phyloP scores from a whole-genome alignment of 768 basidiomycete genomes.

The Amanita muscaria region DNA sequence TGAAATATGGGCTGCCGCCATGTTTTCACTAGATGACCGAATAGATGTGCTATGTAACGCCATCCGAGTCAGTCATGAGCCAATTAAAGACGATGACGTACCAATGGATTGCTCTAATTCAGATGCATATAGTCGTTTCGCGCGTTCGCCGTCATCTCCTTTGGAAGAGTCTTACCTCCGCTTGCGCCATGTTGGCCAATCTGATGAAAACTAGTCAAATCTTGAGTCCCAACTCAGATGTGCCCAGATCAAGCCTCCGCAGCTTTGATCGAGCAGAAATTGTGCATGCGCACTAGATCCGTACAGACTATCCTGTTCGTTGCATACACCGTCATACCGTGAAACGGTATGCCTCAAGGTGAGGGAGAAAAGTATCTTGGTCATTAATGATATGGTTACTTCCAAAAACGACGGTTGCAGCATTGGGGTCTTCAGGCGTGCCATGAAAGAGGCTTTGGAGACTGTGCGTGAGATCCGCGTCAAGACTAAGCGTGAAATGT shows the following conservation, averaged over 20 bases:
- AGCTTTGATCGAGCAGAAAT: constrained; percentile 45
- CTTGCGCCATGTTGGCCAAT: constrained; percentile 39
- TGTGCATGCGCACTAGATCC: constrained; percentile 41
- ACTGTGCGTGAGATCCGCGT: constrained; percentile 52
- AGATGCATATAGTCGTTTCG: constrained; percentile 42
- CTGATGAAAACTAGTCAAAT: constrained; percentile 29
- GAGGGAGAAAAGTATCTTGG: constrained; percentile 51
- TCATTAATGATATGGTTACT: constrained; percentile 54
- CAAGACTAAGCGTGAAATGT: constrained; percentile 56
- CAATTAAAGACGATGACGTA: constrained; percentile 4
- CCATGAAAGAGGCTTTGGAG: constrained; percentile 57
- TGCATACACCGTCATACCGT: too few species aligned
- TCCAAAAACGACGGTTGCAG: constrained; percentile 51
- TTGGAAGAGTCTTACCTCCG: constrained; percentile 29
- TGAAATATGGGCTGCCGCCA: too few species aligned
- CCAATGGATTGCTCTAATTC: constrained; percentile 44
- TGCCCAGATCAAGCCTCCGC: constrained; percentile 51
- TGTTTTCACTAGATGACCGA: too few species aligned
- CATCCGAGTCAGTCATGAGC: background rate
- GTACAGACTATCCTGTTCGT: constrained; percentile 45
- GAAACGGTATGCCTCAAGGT: constrained; percentile 55
- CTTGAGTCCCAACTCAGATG: constrained; percentile 46
- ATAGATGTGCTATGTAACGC: too few species aligned
- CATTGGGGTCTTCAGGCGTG: constrained; percentile 49
- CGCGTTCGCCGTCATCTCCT: constrained; percentile 42